These are phyloP conservation scores for Babesia sp. DNA, from an alignment of 169 alveolate genomes.

Conservation along the genomic window DNA sequence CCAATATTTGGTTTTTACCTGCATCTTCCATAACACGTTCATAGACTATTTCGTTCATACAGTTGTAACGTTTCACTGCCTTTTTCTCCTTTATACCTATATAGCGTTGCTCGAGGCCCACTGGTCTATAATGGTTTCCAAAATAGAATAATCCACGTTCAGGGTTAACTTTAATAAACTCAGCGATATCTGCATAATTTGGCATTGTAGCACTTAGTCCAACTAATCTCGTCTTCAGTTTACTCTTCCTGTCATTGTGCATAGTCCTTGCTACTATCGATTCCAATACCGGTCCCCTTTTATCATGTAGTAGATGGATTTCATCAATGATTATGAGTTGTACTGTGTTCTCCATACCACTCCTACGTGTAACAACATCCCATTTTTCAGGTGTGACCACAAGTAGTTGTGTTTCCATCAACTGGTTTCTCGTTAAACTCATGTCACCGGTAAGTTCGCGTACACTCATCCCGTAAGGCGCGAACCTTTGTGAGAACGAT, in stretches of 20 bases:
- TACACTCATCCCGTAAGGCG: constrained; percentile 85
- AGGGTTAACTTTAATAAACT: constrained; percentile 90
- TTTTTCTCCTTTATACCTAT: constrained; percentile 98
- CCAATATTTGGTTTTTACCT: constrained; percentile 91
- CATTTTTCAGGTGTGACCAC: constrained; percentile 99
- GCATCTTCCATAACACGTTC: constrained; percentile 87
- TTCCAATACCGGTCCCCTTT: constrained; percentile 99
- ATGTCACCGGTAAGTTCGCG: constrained; percentile 97
- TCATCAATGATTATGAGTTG: constrained; percentile 98
- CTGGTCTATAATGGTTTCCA: constrained; percentile 97
- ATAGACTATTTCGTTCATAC: constrained; percentile 94
- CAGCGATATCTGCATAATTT: constrained; percentile 98
- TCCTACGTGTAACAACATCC: constrained; percentile 98
- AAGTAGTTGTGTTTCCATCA: constrained; percentile 96
- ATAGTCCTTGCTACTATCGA: constrained; percentile 98
- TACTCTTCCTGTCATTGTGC: constrained; percentile 48
- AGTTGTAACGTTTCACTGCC: constrained; percentile 91
- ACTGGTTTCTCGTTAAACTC: constrained; percentile 91
- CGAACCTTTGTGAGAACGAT: constrained; percentile 77
- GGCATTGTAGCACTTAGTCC: constrained; percentile 99
- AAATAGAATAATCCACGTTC: constrained; percentile 93
- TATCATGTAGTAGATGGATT: constrained; percentile 98
- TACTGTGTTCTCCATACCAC: constrained; percentile 91
- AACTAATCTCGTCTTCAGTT: constrained; percentile 77
- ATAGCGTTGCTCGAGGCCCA: constrained; percentile 93